phyloP scores from a whole-genome alignment of 768 basidiomycete genomes.

The Dictyophora rubrovolvata region DNA sequence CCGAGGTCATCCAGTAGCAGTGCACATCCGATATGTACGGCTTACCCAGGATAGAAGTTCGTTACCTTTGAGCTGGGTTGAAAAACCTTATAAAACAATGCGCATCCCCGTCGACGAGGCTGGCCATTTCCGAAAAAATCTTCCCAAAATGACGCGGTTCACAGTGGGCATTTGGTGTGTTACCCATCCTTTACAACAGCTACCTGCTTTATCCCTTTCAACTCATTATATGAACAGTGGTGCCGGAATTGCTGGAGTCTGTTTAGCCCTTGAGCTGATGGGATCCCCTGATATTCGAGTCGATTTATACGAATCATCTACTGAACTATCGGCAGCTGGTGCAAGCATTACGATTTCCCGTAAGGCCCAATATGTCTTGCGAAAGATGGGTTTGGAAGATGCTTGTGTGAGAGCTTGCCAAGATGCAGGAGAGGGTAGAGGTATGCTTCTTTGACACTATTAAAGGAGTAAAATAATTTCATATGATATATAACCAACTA shows the following conservation, averaged over 20 bases:
- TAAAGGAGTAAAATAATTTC: neutral
- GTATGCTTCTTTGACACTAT: neutral
- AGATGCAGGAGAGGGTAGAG: neutral
- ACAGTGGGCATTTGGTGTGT: neutral
- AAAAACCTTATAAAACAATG: too few relatives aligned
- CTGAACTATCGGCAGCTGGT: conserved; percentile 38
- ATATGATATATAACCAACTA: neutral
- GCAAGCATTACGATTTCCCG: conserved; percentile 28
- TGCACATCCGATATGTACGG: neutral
- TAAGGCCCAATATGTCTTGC: conserved; percentile 19
- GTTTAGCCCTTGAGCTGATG: conserved; percentile 21
- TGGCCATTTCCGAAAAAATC: neutral
- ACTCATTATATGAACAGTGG: conserved; percentile 10
- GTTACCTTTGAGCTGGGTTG: too few relatives aligned
- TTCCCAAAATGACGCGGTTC: neutral
- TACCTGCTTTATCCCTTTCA: too few relatives aligned
- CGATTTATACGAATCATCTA: conserved; percentile 26
- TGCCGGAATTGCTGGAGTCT: conserved; percentile 23
- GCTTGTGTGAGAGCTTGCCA: conserved; percentile 5
- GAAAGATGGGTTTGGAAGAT: conserved; percentile 17
- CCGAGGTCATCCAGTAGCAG: neutral
- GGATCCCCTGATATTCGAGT: conserved; percentile 18
- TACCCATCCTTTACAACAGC: neutral
- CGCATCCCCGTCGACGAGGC: too few relatives aligned
- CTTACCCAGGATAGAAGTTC: neutral